Conservation (phyloP, 2,329 filamentous ascomycete genomes). For the Trichoderma sp. region DNA sequence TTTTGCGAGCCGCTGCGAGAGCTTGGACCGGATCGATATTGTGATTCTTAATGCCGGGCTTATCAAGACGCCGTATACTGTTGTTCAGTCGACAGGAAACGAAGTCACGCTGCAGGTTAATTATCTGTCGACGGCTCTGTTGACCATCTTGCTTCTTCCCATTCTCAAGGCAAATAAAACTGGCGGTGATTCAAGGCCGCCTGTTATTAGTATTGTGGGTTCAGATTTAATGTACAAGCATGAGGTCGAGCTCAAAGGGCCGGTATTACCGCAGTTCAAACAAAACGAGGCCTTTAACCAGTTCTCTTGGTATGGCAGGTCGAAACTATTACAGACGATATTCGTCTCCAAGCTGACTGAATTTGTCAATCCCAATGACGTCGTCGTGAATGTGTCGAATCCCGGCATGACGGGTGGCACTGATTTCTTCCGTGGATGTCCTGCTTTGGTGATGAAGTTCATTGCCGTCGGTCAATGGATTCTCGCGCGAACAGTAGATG, state of each 20-base stretch:
- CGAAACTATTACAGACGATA: neutral
- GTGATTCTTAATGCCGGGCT: neutral
- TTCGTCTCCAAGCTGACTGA: conserved; percentile 35
- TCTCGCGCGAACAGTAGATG: neutral
- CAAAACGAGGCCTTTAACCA: neutral
- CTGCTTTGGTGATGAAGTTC: neutral
- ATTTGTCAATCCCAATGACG: conserved; percentile 36
- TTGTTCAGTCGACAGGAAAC: neutral
- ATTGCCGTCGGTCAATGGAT: neutral
- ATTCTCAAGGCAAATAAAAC: neutral
- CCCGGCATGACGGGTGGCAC: conserved; percentile 36
- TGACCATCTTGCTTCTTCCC: neutral
- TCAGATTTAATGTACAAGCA: neutral
- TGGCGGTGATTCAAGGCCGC: neutral
- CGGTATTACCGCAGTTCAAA: neutral
- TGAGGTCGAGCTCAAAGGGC: neutral
- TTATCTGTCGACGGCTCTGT: neutral
- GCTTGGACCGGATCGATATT: neutral
- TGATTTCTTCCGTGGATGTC: neutral
- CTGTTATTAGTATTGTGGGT: neutral
- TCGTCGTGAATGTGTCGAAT: conserved; percentile 41
- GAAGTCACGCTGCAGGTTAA: neutral
- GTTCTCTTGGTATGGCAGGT: neutral
- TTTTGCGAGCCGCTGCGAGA: neutral
- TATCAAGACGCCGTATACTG: neutral